Conservation (phyloP, 2,329 filamentous ascomycete genomes). For the Sphaerulina populicola region DNA sequence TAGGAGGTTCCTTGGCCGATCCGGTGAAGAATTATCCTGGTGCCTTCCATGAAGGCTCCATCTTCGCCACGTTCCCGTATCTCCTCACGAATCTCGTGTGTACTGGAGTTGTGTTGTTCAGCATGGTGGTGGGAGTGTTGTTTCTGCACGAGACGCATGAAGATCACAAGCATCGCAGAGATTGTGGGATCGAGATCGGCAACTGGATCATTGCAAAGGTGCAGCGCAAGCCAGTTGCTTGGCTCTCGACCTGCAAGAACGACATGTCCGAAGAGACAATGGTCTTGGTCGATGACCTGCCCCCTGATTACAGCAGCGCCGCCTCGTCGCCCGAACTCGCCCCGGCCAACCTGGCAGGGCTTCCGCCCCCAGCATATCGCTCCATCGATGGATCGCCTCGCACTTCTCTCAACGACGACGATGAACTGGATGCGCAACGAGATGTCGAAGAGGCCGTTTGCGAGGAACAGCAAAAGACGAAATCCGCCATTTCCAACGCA, state of each 20-base stretch:
- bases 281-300: conserved; percentile 56
- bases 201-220: conserved; percentile 51
- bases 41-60: conserved; percentile 61
- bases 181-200: conserved; percentile 69
- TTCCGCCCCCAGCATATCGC: conserved; percentile 30
- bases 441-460: conserved; percentile 27
- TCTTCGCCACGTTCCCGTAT: conserved; percentile 84
- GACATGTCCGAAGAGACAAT: conserved; percentile 50
- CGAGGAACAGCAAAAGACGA: conserved; percentile 21
- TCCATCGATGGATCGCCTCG: conserved; percentile 29
- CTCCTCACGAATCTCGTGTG: conserved; percentile 88
- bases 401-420: conserved; percentile 14
- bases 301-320: conserved; percentile 59
- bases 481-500: conserved; percentile 45
- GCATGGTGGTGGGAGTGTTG: conserved; percentile 68
- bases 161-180: conserved; percentile 65
- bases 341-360: conserved; percentile 20
- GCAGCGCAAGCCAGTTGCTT: conserved; percentile 19
- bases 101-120: conserved; percentile 64
- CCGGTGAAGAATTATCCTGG: conserved; percentile 75
- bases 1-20: conserved; percentile 81
- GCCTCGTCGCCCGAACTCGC: conserved; percentile 47
- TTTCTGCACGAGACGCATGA: conserved; percentile 93
- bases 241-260: conserved; percentile 35
- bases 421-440: conserved; percentile 18